phyloP scores from a whole-genome alignment of 1,139 yeast genomes.

The Yamadazyma songkhlaensis region DNA sequence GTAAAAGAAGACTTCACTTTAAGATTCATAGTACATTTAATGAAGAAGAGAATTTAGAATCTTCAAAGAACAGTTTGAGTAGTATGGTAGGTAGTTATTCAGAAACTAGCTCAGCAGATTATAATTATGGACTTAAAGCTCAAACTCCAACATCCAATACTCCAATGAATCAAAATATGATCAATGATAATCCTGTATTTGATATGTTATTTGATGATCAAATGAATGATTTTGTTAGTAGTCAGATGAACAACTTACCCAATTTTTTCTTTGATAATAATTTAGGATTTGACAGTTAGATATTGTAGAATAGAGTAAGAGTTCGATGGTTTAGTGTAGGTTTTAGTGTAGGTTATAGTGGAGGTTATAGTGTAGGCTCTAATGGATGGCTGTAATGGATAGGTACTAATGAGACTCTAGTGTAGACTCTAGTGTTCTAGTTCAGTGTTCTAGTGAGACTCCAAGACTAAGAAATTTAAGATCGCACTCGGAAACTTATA shows the following conservation, averaged over 20 bases:
- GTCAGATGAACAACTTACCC: conserved; percentile 24
- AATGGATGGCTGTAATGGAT: too few species aligned
- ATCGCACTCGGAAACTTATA: background rate
- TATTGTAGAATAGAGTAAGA: too few species aligned
- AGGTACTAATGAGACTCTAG: too few species aligned
- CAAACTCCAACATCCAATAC: background rate
- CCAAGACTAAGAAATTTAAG: too few species aligned
- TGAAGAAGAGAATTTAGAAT: conserved; percentile 7
- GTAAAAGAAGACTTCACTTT: conserved; percentile 3
- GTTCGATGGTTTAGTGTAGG: too few species aligned
- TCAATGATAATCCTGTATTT: conserved; percentile 2
- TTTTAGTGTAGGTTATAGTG: too few species aligned
- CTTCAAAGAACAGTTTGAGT: conserved; percentile 16
- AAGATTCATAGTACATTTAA: conserved; percentile 8
- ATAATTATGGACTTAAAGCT: background rate
- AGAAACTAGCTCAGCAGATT: too few species aligned
- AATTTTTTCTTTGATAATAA: conserved; percentile 43
- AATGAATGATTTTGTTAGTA: conserved; percentile 10
- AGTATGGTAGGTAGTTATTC: conserved; percentile 16
- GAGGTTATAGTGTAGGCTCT: too few species aligned
- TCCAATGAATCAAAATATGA: background rate
- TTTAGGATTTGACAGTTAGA: conserved; percentile 17
- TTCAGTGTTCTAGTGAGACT: too few species aligned
- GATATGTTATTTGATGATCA: conserved; percentile 13
- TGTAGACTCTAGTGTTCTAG: too few species aligned